Evolutionary conservation across 164 flowering plant species (phyloP).

Genomic region (Buxus sempervirens): DNA sequence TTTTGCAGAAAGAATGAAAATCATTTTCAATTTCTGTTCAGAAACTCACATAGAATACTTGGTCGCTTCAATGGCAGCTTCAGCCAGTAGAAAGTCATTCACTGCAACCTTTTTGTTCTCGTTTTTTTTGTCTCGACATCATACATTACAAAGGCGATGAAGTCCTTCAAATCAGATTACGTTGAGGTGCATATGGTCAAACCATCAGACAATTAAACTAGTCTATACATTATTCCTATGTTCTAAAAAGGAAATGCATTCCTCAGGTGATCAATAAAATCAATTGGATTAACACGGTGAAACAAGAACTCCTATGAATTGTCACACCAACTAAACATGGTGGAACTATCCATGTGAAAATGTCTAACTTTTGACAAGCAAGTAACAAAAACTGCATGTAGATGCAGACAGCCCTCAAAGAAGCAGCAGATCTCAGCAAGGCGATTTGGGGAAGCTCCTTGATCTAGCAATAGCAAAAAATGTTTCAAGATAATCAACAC

Average conservation of each 20-base stretch:
- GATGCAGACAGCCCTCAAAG: conserved; percentile 90
- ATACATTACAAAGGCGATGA: conserved; percentile 27
- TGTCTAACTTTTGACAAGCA: too few relatives aligned
- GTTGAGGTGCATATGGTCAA: neutral
- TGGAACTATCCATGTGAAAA: too few relatives aligned
- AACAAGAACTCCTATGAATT: too few relatives aligned
- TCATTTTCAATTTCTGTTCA: neutral
- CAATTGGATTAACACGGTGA: too few relatives aligned
- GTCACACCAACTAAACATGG: too few relatives aligned
- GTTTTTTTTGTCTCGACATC: conserved; percentile 79
- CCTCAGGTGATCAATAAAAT: too few relatives aligned
- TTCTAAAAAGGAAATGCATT: too few relatives aligned
- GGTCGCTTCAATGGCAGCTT: conserved; percentile 68
- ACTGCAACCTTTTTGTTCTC: conserved; percentile 87
- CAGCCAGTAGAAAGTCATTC: conserved; percentile 82
- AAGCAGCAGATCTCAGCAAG: conserved; percentile 90
- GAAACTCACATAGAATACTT: conserved; percentile 75
- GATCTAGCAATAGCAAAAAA: too few relatives aligned
- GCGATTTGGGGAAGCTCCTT: conserved; percentile 88
- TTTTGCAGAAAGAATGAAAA: too few relatives aligned
- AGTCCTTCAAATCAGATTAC: neutral
- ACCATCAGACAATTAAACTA: neutral
- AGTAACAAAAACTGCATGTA: neutral
- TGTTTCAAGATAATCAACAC: too few relatives aligned
- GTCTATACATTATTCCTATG: too few relatives aligned